phyloP scores from a whole-genome alignment of 495 filamentous ascomycete species.

The Penicillium flavigenum region DNA sequence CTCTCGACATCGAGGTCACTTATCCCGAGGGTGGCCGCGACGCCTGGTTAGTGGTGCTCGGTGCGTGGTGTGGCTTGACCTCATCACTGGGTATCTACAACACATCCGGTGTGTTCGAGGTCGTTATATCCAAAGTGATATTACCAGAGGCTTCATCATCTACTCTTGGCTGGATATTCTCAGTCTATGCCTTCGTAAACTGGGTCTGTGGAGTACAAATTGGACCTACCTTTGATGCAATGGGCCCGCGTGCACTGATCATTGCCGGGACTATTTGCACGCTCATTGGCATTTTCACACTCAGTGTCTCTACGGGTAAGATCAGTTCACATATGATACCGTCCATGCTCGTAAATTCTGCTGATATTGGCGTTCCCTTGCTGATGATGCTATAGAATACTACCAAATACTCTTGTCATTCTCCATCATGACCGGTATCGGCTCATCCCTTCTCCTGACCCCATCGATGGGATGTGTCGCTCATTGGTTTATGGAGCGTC shows the following conservation, averaged over 20 bases:
- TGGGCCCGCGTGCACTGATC: slow-evolving; percentile 21
- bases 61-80: slow-evolving; percentile 58
- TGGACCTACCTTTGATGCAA: slow-evolving; percentile 29
- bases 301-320: background rate
- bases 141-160: slow-evolving; percentile 49
- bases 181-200: slow-evolving; percentile 57
- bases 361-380: background rate
- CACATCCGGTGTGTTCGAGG: slow-evolving; percentile 61
- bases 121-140: slow-evolving; percentile 55
- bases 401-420: slow-evolving; percentile 36
- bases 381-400: slow-evolving; percentile 22
- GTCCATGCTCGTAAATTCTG: background rate
- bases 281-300: background rate
- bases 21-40: background rate
- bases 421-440: slow-evolving; percentile 10
- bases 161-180: slow-evolving; percentile 68
- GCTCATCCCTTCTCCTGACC: slow-evolving; percentile 55
- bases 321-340: background rate
- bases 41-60: slow-evolving; percentile 42
- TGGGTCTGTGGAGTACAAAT: slow-evolving; percentile 47
- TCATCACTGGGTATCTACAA: slow-evolving; percentile 64
- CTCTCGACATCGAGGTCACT: background rate
- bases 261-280: background rate
- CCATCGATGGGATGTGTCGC: slow-evolving; percentile 54
- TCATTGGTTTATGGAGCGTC: slow-evolving; percentile 65